Percentiles rank a stretch among this genome's conserved stretches.
phyloP scores from a whole-genome alignment of 805 yeast genomes.

The Wickerhamiella sergipiensis region DNA sequence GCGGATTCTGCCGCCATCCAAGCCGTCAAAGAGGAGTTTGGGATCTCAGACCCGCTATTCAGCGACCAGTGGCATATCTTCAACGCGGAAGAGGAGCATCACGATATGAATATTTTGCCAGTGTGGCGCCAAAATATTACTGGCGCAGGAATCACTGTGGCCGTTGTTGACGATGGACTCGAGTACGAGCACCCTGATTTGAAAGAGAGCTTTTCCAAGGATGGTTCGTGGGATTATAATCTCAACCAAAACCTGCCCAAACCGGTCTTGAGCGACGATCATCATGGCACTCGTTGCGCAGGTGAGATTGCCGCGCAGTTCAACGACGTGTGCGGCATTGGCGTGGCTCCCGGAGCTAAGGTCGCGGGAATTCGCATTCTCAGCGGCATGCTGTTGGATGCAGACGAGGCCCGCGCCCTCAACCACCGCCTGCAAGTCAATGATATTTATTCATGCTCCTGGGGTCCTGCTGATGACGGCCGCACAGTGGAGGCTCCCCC shows the following conservation, averaged over 20 bases:
- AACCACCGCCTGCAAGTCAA: constrained; percentile 67
- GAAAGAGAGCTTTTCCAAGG: constrained; percentile 39
- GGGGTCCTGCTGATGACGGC: constrained; percentile 98
- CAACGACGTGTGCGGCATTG: constrained; percentile 86
- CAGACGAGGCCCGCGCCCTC: constrained; percentile 84
- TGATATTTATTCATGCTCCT: constrained; percentile 91
- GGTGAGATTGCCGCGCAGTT: constrained; percentile 85
- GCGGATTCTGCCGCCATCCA: background rate
- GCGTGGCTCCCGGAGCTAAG: constrained; percentile 79
- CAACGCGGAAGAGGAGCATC: constrained; percentile 57
- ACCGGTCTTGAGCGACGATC: constrained; percentile 70
- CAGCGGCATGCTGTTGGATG: constrained; percentile 65
- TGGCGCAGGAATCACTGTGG: constrained; percentile 72
- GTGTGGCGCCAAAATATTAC: constrained; percentile 74
- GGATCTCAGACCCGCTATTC: constrained; percentile 75
- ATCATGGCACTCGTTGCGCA: constrained; percentile 95
- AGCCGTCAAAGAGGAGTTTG: constrained; percentile 33
- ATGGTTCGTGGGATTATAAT: constrained; percentile 92
- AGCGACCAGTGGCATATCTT: constrained; percentile 82
- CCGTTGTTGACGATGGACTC: constrained; percentile 88
- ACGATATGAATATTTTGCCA: constrained; percentile 76
- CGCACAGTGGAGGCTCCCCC: constrained; percentile 76
- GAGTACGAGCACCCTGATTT: constrained; percentile 73
- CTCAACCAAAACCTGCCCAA: constrained; percentile 60
- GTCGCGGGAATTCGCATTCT: constrained; percentile 86